A percentile compares a stretch with the other conserved stretches of the same genome.
Evolutionary conservation across 352 stramenopile species (phyloP).

Genomic region (Phytophthora rubi): DNA sequence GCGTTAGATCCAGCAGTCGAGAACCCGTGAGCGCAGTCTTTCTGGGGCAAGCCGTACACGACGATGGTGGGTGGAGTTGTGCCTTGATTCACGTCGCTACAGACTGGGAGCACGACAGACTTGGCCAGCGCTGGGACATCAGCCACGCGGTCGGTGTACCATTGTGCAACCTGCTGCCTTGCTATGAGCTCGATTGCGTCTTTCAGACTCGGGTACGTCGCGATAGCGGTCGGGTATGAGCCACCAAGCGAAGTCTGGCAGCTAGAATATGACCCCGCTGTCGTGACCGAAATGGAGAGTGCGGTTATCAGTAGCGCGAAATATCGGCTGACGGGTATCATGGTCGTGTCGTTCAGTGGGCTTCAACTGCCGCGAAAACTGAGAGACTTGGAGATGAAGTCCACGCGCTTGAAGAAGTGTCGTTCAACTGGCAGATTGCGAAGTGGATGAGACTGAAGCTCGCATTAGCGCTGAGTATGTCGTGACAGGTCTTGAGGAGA

Average conservation of each 20-base stretch:
- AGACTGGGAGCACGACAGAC: slow-evolving; percentile 32
- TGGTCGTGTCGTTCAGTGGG: slow-evolving; percentile 10
- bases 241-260: slow-evolving; percentile 26
- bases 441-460: slow-evolving; percentile 4
- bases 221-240: slow-evolving; percentile 37
- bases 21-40: slow-evolving; percentile 60
- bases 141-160: slow-evolving; percentile 57
- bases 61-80: slow-evolving; percentile 46
- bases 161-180: slow-evolving; percentile 47
- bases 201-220: slow-evolving; percentile 46
- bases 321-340: slow-evolving; percentile 27
- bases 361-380: slow-evolving; percentile 8
- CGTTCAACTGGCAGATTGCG: slow-evolving; percentile 17
- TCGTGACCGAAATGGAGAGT: slow-evolving; percentile 8
- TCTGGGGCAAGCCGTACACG: slow-evolving; percentile 65
- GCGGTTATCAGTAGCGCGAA: slow-evolving; percentile 24
- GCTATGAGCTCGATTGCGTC: slow-evolving; percentile 41
- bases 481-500: background rate
- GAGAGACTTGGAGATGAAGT: background rate
- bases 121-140: slow-evolving; percentile 31
- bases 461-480: background rate
- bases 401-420: slow-evolving; percentile 8
- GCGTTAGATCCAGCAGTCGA: slow-evolving; percentile 42
- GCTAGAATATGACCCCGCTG: slow-evolving; percentile 2
- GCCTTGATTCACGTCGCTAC: slow-evolving; percentile 5